Base-by-base conservation (phyloP, 257 asterid species). In the Plantago elongata region DNA sequence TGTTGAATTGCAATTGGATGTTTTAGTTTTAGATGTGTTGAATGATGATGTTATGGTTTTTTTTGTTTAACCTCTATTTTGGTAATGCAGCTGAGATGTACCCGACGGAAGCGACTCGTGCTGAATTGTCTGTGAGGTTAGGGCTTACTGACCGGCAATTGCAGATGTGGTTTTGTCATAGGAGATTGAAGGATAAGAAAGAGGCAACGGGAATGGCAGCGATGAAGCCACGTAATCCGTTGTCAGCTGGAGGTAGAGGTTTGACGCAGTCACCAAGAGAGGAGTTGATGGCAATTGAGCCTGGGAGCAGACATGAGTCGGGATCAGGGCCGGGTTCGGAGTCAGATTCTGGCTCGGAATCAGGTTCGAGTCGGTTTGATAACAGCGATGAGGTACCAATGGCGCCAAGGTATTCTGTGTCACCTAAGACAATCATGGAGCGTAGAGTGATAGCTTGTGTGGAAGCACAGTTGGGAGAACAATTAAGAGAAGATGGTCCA, bases 81-180 rank as follows among this genome's bases (percentile, higher is more conserved):
- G 56, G 63, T 40, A 76, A 3, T 77, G 79, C 95, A 93, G 99
- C 61, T 87, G 99, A 87, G 75, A 82, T 74, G 57, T 89, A 93
- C 62, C 99, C 99, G 1, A 80, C 95, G 0, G 99, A 93, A 85
- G 86, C 92, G 47, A 89, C 81, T 38, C 91, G 99, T 8, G 90
- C 79, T n/a, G 92, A 81, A 54, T 74, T 93, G 45, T 87, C 96
- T 0, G 88, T 69, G 71, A 89, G 83, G 68, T 75, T 93, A 69
- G 81, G 79, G 38, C 81, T 93, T 64, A 83, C 96, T 3, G 99
- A 93, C 65, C 73, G 99, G 63, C 99, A 93, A 70, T 74, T 93
- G 79, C 99, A 93, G 85, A 93, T 93, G 99, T 93, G 99, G 99
- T 93, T 93, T 72, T 93, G 99, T 68, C 99, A 93, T 38, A 73